phyloP scores from a whole-genome alignment of 306 rosid species.

The Castanea crenata region DNA sequence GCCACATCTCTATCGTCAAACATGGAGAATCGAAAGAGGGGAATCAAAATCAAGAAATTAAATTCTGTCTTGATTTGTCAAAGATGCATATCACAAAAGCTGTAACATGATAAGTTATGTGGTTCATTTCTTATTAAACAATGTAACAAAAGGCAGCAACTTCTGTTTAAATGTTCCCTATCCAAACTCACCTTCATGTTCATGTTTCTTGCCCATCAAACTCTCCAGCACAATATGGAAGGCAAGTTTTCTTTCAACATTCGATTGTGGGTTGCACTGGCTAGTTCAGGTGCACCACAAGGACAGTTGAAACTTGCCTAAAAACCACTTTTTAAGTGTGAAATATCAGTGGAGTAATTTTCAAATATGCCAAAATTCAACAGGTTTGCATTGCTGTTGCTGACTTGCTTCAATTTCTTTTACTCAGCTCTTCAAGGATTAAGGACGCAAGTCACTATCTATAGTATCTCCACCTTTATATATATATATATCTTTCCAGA shows the following conservation, averaged over 20 bases:
- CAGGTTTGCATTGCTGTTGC: too few species aligned
- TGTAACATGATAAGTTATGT: neutral
- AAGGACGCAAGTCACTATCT: too few species aligned
- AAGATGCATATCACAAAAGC: slow-evolving; percentile 2
- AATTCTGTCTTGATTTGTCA: neutral
- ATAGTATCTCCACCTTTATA: too few species aligned
- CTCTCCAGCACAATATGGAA: too few species aligned
- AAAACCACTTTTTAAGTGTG: too few species aligned
- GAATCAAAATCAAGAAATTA: neutral
- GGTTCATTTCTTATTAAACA: neutral
- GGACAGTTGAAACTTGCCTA: too few species aligned
- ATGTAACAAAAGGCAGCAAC: neutral
- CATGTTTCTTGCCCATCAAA: neutral
- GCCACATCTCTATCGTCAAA: neutral
- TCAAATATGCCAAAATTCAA: too few species aligned
- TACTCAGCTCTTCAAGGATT: too few species aligned
- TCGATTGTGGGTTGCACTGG: neutral
- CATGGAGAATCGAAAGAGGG: neutral
- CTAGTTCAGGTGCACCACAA: neutral
- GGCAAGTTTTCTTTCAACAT: neutral
- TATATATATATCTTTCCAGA: neutral
- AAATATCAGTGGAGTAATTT: too few species aligned
- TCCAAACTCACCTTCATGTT: neutral
- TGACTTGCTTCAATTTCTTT: too few species aligned
- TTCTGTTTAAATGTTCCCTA: neutral